phyloP scores from a whole-genome alignment of 2,329 filamentous ascomycete species.

The Epicoccum nigrum region DNA sequence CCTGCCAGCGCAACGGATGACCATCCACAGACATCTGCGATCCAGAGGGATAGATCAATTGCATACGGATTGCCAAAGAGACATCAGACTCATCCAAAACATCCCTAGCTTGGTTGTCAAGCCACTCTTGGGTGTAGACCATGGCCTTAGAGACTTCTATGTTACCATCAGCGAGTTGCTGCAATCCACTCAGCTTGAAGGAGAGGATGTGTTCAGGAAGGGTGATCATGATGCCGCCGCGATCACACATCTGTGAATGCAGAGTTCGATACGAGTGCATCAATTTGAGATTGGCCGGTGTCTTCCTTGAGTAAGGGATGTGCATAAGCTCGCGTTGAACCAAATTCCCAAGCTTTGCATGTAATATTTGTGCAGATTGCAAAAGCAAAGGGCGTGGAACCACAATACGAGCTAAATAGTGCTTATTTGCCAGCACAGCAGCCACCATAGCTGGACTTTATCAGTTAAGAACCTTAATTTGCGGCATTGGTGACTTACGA shows the following conservation, averaged over 20 bases:
- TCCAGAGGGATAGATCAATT: conserved; percentile 54
- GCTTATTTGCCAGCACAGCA: conserved; percentile 48
- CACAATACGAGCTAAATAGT: conserved; percentile 58
- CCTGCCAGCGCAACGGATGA: conserved; percentile 49
- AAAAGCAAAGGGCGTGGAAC: conserved; percentile 63
- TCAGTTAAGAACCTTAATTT: conserved; percentile 57
- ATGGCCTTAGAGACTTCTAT: conserved; percentile 54
- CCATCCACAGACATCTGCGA: conserved; percentile 49
- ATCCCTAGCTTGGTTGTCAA: conserved; percentile 61
- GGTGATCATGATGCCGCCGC: conserved; percentile 62
- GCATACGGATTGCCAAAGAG: conserved; percentile 50
- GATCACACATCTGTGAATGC: conserved; percentile 51
- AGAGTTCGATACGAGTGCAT: conserved; percentile 47
- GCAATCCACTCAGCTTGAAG: conserved; percentile 66
- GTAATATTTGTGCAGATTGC: conserved; percentile 64
- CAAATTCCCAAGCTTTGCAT: conserved; percentile 61
- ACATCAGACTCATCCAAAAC: conserved; percentile 67
- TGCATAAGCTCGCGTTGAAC: conserved; percentile 61
- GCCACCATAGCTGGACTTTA: conserved; percentile 60
- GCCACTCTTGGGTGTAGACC: conserved; percentile 58
- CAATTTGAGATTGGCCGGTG: conserved; percentile 40
- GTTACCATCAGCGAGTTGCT: conserved; percentile 59
- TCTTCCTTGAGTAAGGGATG: conserved; percentile 64
- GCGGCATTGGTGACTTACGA: conserved; percentile 21
- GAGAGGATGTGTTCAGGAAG: conserved; percentile 70